These are phyloP conservation scores for Seiridium unicorne DNA, from an alignment of 2,329 filamentous ascomycete species.

Conservation along the genomic window DNA sequence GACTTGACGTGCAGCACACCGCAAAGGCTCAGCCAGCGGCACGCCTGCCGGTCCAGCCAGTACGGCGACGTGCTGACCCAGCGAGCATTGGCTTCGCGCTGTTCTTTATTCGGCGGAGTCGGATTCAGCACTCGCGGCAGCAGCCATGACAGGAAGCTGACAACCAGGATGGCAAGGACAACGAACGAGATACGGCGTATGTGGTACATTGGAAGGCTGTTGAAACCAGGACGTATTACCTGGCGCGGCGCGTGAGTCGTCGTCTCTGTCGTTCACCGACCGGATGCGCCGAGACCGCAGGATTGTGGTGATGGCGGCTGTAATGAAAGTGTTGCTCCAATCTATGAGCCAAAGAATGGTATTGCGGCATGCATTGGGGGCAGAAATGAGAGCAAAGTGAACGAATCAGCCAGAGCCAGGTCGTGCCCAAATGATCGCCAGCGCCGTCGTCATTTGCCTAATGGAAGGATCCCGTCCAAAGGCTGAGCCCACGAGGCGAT, in stretches of 20 bases:
- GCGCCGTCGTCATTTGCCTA: not conserved
- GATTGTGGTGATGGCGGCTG: not conserved
- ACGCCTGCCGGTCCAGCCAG: slow-evolving; percentile 74
- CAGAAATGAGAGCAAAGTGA: not conserved
- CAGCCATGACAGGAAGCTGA: slow-evolving; percentile 48
- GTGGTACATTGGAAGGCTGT: slow-evolving; percentile 38
- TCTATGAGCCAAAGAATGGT: not conserved
- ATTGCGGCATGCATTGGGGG: not conserved
- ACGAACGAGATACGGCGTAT: slow-evolving; percentile 42
- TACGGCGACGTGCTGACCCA: slow-evolving; percentile 73
- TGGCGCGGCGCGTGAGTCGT: not conserved
- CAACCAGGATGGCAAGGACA: slow-evolving; percentile 35
- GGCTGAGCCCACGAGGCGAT: slow-evolving; percentile 2
- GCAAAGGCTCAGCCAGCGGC: slow-evolving; percentile 77
- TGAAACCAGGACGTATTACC: no score
- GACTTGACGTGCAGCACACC: slow-evolving; percentile 70
- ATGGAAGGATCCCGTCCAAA: not conserved
- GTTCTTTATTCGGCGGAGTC: slow-evolving; percentile 58
- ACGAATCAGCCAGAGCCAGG: not conserved
- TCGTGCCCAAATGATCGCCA: not conserved
- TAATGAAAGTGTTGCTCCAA: not conserved
- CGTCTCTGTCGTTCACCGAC: not conserved
- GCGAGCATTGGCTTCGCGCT: slow-evolving; percentile 58
- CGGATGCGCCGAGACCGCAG: not conserved
- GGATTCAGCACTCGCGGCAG: slow-evolving; percentile 60